Conservation (phyloP, 768 basidiomycete species). For the Brasilioporus rufonigricans region DNA sequence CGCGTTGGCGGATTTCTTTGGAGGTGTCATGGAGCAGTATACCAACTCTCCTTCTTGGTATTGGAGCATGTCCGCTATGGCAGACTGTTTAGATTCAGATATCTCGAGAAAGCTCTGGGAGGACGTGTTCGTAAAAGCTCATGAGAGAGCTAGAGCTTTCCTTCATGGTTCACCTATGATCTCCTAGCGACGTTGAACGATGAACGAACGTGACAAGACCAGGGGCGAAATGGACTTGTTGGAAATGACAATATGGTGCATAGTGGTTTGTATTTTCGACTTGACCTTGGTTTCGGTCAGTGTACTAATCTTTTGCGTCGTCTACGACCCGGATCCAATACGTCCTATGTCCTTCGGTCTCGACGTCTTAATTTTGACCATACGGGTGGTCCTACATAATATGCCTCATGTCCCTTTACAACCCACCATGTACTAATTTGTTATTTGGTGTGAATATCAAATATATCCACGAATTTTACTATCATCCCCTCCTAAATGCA, state of each 20-base stretch:
- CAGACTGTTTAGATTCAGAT: conserved; percentile 2
- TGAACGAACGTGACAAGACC: neutral
- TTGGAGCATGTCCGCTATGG: conserved; percentile 1
- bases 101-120: conserved; percentile 4
- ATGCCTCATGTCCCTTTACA: too few species aligned
- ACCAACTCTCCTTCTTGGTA: neutral
- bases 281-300: too few species aligned
- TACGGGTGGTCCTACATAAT: too few species aligned
- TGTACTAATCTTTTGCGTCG: too few species aligned
- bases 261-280: neutral
- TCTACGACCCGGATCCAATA: too few species aligned
- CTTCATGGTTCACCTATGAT: neutral
- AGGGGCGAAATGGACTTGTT: neutral
- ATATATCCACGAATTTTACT: too few species aligned
- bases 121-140: neutral
- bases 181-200: neutral
- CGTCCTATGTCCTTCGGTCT: too few species aligned
- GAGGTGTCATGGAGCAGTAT: neutral
- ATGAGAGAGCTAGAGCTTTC: neutral
- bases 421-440: too few species aligned
- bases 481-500: too few species aligned
- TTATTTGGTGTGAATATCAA: too few species aligned
- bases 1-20: conserved; percentile 5
- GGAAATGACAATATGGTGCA: neutral
- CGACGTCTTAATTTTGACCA: too few species aligned